Evolutionary conservation across 1,284 basidiomycete genomes (phyloP).

Genomic region (Sanguinoderma infundibulare): DNA sequence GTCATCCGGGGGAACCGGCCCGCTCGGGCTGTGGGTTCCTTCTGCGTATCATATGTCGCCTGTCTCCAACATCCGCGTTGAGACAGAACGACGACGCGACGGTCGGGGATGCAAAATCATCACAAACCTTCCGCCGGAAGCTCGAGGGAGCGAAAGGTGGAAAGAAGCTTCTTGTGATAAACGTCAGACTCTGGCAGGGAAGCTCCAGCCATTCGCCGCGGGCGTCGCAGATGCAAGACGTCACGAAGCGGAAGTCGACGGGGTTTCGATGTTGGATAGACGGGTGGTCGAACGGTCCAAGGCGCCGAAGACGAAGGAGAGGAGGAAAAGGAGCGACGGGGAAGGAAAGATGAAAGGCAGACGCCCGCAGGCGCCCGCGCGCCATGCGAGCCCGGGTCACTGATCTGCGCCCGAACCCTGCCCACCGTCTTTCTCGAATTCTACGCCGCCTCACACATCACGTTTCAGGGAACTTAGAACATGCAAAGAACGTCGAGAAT

Average conservation of each 20-base stretch:
- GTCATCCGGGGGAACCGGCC: too few species aligned
- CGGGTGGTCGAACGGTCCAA: neutral
- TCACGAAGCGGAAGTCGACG: too few species aligned
- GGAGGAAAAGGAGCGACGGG: neutral
- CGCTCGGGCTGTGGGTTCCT: too few species aligned
- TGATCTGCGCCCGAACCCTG: conserved; percentile 6
- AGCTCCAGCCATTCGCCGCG: too few species aligned
- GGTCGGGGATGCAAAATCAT: too few species aligned
- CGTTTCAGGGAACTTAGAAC: conserved; percentile 5
- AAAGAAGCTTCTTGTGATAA: neutral
- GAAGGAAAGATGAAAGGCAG: conserved; percentile 6
- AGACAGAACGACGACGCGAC: too few species aligned
- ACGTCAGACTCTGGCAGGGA: neutral
- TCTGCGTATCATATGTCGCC: too few species aligned
- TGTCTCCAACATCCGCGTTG: too few species aligned
- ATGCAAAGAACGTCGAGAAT: neutral
- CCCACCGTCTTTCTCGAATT: conserved; percentile 3
- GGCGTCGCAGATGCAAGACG: too few species aligned
- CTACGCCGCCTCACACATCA: conserved; percentile 3
- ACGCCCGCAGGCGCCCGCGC: neutral
- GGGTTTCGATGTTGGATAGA: too few species aligned
- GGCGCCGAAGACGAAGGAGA: neutral
- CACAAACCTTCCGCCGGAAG: too few species aligned
- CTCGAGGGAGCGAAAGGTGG: too few species aligned
- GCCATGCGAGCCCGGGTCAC: neutral